Conservation (phyloP, 164 flowering plant genomes). For the Protea cynaroides region DNA sequence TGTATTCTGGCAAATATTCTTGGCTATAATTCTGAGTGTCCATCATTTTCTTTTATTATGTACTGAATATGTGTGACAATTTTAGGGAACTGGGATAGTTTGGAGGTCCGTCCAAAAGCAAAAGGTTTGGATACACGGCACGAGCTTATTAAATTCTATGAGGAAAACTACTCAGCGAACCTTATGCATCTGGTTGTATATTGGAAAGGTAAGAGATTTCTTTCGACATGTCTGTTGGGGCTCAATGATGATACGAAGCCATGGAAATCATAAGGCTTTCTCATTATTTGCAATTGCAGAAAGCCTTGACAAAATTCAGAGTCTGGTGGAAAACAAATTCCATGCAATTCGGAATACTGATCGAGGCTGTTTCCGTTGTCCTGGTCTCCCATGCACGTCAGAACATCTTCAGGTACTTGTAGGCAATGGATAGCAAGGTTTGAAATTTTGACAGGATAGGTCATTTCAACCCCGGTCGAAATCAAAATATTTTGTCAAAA, state of each 20-base stretch:
- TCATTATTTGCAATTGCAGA: slow-evolving; percentile 36
- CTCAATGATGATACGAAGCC: not conserved
- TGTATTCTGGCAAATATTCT: not conserved
- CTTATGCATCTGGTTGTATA: slow-evolving; percentile 92
- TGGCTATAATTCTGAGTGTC: not conserved
- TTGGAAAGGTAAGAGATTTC: slow-evolving; percentile 53
- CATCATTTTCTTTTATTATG: not conserved
- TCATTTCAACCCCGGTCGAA: too few species aligned
- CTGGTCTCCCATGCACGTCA: slow-evolving; percentile 75
- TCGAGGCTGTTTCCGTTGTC: slow-evolving; percentile 27
- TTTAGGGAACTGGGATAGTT: slow-evolving; percentile 91
- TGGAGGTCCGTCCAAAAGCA: slow-evolving; percentile 75
- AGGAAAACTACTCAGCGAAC: slow-evolving; percentile 81
- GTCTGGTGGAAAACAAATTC: slow-evolving; percentile 55
- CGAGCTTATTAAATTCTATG: slow-evolving; percentile 80
- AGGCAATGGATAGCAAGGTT: not conserved
- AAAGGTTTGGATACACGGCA: slow-evolving; percentile 72
- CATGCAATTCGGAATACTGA: slow-evolving; percentile 56
- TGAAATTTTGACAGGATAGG: too few species aligned
- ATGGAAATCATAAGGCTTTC: slow-evolving; percentile 1
- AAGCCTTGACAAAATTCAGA: slow-evolving; percentile 67
- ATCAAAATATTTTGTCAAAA: too few species aligned
- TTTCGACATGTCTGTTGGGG: not conserved
- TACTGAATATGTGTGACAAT: not conserved
- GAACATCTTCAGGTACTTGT: slow-evolving; percentile 84